Evolutionary conservation across 2,329 filamentous ascomycete genomes (phyloP), one percentile per base, ranked within the genome.

Genomic region (Talaromyces sp.): DNA sequence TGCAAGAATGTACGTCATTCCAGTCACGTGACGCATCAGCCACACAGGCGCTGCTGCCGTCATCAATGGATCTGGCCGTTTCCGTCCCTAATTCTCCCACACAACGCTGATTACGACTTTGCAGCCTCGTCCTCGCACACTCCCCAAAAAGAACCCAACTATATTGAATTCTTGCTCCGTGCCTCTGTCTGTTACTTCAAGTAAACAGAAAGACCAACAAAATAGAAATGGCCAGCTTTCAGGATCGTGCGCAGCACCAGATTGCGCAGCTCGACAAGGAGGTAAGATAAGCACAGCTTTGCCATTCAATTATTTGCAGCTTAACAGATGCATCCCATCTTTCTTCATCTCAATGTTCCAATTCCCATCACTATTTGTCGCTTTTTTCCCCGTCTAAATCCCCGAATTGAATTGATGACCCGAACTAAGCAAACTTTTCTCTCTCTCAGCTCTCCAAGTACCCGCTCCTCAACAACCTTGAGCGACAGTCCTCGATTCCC

Each of bases 231-330:
- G 73, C 74, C 65, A 70, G 82, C 73, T 82, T 87, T 78, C 85
- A 87, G 76, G 85, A 87, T 70, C 81, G 82, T 75, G 83, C 83
- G 69, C 83, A 87, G 78, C 82, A 87, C 75, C 81, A 85, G 68
- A 82, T 89, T 69, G 84, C 84, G 69, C 85, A 87, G 80, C 84
- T 89, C 73, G 86, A 89, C 80, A 88, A 88, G 79, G 85, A 87
- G 83, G 85, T 87, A 75, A 52, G 61, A 51, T 51, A 28, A 51
- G 44, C 18, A n/a, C 18, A 10, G n/a, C 18, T 40, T 12, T 40
- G 1, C 23, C 12, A 12, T 68, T 81, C 75, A 54, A 52, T 28
- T 54, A 53, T 40, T 7, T 40, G 36, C 16, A 33, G 8, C 53
- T 36, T 10, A 7, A 9, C 18, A 31, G 18, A 47, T 47, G 5